Conservation (phyloP, 2,329 filamentous ascomycete species). For the Tolypocladium amazonense region DNA sequence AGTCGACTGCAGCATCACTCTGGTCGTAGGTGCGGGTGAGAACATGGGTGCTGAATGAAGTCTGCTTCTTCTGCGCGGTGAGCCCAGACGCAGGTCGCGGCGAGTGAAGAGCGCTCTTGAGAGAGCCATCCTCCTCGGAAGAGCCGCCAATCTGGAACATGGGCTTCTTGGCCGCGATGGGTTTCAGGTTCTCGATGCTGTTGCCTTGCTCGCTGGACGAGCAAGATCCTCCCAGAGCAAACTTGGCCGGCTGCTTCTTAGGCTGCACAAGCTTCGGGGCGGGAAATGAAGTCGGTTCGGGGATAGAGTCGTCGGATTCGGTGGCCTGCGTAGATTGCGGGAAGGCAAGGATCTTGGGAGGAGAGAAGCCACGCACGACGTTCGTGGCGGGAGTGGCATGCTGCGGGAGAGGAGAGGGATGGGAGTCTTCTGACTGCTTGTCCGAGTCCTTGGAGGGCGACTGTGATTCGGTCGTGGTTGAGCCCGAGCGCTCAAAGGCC, state of each 20-base stretch:
- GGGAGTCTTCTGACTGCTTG: conserved; percentile 17
- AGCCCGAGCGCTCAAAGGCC: conserved; percentile 29
- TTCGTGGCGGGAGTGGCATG: conserved; percentile 34
- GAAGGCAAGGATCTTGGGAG: conserved; percentile 50
- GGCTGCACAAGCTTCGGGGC: conserved; percentile 57
- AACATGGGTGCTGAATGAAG: conserved; percentile 72
- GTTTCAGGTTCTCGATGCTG: conserved; percentile 33
- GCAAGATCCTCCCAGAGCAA: conserved; percentile 69
- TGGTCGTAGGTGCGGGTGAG: conserved; percentile 53
- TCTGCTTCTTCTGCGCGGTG: conserved; percentile 49
- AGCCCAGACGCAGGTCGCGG: conserved; percentile 27
- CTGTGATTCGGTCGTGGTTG: conserved; percentile 32
- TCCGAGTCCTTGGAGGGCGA: conserved; percentile 51
- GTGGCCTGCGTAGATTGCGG: conserved; percentile 37
- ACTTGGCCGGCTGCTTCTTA: conserved; percentile 50
- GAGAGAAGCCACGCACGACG: conserved; percentile 79
- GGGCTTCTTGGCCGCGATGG: conserved; percentile 21
- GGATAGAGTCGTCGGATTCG: conserved; percentile 43
- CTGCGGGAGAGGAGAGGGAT: conserved; percentile 15
- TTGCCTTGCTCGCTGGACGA: conserved; percentile 54
- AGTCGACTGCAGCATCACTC: conserved; percentile 23
- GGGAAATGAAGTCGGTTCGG: conserved; percentile 47
- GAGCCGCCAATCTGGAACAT: conserved; percentile 45
- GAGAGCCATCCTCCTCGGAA: conserved; percentile 72
- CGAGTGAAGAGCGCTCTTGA: conserved; percentile 42